Evolutionary conservation across 495 filamentous ascomycete species (phyloP), one percentile per base, ranked within the genome.

Genomic region (Rusavskia elegans): DNA sequence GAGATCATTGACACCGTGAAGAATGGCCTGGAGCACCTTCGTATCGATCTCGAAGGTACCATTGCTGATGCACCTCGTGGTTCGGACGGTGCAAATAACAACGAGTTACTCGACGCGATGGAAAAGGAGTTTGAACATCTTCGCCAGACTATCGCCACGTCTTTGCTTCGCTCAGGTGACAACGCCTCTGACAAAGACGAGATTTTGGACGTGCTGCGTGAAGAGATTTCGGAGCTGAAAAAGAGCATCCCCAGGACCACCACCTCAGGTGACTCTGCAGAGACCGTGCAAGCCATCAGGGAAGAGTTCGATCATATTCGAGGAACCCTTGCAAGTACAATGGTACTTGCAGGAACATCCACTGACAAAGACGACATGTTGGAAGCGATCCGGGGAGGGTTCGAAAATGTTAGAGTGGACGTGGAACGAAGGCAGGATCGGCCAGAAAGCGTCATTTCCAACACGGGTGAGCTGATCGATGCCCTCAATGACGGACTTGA

Each of bases 401-500:
- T 90, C 10, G 77, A 85, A 48, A 71, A 71, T 39, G 64, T 92
- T 45, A 81, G 81, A 3, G 76, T 77, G 4, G 84, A 92, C 54
- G 71, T 83, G 32, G 70, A 75, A 56, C 57, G 73, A 57, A 58
- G 69, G 38, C 69, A 69, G 19, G 78, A 83, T 52, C 69, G 68
- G 30, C 69, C 64, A 13, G 81, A 84, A 32, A 79, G 69, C 45
- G 67, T 72, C 19, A 57, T 79, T 23, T 76, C 82, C 2, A 75
- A 77, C 16, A 82, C 83, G 13, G 77, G 79, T 16, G 85, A 89
- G 60, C 74, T 94, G 17, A 72, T 93, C 1, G 86, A 94, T 62
- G 83, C 83, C 5, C 69, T 96, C 51, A 82, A 88, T 49, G 86
- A 94, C 42, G 87, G 87, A 17, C 77, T 95, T 7, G 81, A 81